These are phyloP conservation scores for Zygosaccharomyces sapae DNA, from an alignment of 1,139 yeast genomes.

Conservation along the genomic window DNA sequence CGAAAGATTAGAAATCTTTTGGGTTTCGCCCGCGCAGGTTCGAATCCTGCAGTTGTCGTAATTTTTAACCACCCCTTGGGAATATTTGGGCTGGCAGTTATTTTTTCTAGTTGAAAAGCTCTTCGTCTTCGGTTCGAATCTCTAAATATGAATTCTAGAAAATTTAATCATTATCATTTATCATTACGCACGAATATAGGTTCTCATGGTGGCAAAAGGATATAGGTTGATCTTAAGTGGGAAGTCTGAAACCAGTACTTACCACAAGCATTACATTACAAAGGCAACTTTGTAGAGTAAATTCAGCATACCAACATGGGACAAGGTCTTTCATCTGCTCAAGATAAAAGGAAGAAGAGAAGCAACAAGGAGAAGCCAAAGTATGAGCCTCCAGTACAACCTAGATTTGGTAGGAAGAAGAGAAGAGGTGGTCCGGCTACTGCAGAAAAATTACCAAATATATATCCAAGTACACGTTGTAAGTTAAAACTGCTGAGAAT, in stretches of 20 bases:
- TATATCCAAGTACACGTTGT: slow-evolving; percentile 90
- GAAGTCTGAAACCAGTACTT: neutral
- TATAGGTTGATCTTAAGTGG: neutral
- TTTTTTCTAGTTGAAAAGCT: no score
- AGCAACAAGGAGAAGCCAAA: slow-evolving; percentile 81
- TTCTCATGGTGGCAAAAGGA: neutral
- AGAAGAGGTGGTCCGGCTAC: slow-evolving; percentile 88
- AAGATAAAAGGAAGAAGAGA: slow-evolving; percentile 69
- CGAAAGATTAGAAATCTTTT: slow-evolving; percentile 52
- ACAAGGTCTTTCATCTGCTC: slow-evolving; percentile 75
- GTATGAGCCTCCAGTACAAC: slow-evolving; percentile 97
- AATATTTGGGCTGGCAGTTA: no score
- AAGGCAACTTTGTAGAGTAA: neutral
- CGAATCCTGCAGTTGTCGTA: slow-evolving; percentile 40
- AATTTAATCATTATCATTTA: neutral
- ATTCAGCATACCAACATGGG: slow-evolving; percentile 45
- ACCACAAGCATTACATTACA: neutral
- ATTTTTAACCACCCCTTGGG: slow-evolving; percentile 10
- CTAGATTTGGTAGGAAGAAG: slow-evolving; percentile 77
- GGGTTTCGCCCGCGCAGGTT: slow-evolving; percentile 45
- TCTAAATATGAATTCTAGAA: no score
- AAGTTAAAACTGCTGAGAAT: slow-evolving; percentile 83
- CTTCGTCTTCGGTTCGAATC: no score
- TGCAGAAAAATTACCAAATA: slow-evolving; percentile 78
- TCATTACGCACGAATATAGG: neutral